These are phyloP conservation scores for Apostasia shenzhenica DNA, from an alignment of 106 monocot genomes.

Conservation along the genomic window DNA sequence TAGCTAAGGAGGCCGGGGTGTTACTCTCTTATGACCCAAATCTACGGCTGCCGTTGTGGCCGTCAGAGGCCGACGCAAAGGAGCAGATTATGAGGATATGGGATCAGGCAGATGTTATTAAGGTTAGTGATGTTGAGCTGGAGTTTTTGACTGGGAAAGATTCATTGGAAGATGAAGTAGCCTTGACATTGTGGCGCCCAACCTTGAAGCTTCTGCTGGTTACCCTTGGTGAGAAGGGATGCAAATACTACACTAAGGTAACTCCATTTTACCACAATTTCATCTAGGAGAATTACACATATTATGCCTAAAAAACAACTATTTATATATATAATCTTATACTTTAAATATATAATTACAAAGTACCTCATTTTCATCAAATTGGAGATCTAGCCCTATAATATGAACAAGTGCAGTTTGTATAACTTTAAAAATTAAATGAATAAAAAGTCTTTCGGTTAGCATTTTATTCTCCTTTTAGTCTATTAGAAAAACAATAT, in stretches of 20 bases:
- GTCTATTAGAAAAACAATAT: too few relatives aligned
- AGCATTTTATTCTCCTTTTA: too few relatives aligned
- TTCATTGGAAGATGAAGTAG: slow-evolving; percentile 21
- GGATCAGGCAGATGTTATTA: slow-evolving; percentile 37
- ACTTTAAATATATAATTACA: too few relatives aligned
- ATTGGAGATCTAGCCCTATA: too few relatives aligned
- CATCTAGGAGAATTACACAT: not conserved
- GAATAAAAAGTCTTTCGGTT: too few relatives aligned
- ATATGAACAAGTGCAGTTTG: too few relatives aligned
- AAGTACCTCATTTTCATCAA: too few relatives aligned
- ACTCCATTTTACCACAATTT: too few relatives aligned
- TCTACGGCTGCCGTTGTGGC: slow-evolving; percentile 35
- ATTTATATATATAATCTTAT: too few relatives aligned
- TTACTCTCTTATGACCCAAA: slow-evolving; percentile 41
- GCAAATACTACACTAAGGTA: slow-evolving; percentile 24
- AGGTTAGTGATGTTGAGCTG: slow-evolving; percentile 39
- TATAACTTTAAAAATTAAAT: too few relatives aligned
- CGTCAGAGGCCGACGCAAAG: slow-evolving; percentile 20
- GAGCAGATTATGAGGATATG: slow-evolving; percentile 40
- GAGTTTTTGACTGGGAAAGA: slow-evolving; percentile 32
- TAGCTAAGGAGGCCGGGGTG: slow-evolving; percentile 30
- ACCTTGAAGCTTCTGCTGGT: slow-evolving; percentile 18
- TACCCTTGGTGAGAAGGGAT: slow-evolving; percentile 13
- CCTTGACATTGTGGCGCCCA: slow-evolving; percentile 14
- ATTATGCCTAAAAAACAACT: too few relatives aligned